Conservation (phyloP, 164 flowering plant species). For the Vitis riparia region DNA sequence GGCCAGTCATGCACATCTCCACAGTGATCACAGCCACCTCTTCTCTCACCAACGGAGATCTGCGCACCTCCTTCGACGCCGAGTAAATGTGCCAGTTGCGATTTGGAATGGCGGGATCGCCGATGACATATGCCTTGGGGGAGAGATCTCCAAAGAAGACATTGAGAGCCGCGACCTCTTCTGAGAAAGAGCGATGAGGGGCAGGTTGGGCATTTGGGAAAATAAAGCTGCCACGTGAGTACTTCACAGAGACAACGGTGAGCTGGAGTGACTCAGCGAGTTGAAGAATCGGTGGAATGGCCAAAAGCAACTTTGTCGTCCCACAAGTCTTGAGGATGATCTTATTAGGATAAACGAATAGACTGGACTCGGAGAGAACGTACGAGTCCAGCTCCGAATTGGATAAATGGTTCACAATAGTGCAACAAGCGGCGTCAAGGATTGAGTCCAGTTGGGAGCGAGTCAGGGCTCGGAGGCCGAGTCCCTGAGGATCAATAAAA, state of each 20-base stretch:
- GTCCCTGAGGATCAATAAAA: slow-evolving; percentile 45
- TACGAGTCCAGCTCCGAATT: slow-evolving; percentile 61
- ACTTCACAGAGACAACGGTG: slow-evolving; percentile 38
- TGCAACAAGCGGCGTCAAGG: slow-evolving; percentile 61
- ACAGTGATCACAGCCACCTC: slow-evolving; percentile 28
- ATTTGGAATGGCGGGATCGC: slow-evolving; percentile 31
- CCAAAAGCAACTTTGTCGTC: slow-evolving; percentile 61
- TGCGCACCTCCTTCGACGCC: slow-evolving; percentile 25
- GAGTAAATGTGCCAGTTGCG: slow-evolving; percentile 71
- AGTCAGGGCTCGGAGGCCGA: slow-evolving; percentile 61
- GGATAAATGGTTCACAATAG: slow-evolving; percentile 51
- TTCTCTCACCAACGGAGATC: neutral
- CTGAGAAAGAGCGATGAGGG: slow-evolving; percentile 72
- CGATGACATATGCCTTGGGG: slow-evolving; percentile 46
- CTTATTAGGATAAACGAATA: slow-evolving; percentile 56
- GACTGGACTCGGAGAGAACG: slow-evolving; percentile 79
- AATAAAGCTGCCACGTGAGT: slow-evolving; percentile 70
- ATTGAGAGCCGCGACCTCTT: slow-evolving; percentile 59
- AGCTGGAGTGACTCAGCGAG: slow-evolving; percentile 45
- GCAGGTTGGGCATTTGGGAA: slow-evolving; percentile 59
- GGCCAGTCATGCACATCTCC: slow-evolving; percentile 86
- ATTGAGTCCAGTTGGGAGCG: slow-evolving; percentile 48
- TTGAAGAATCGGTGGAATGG: slow-evolving; percentile 50
- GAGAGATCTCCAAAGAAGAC: slow-evolving; percentile 35
- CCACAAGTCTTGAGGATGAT: slow-evolving; percentile 75